Percentiles rank a stretch among this genome's conserved stretches.
These are phyloP conservation scores for Boletellus ananas DNA, from an alignment of 768 basidiomycete genomes.

Conservation along the genomic window DNA sequence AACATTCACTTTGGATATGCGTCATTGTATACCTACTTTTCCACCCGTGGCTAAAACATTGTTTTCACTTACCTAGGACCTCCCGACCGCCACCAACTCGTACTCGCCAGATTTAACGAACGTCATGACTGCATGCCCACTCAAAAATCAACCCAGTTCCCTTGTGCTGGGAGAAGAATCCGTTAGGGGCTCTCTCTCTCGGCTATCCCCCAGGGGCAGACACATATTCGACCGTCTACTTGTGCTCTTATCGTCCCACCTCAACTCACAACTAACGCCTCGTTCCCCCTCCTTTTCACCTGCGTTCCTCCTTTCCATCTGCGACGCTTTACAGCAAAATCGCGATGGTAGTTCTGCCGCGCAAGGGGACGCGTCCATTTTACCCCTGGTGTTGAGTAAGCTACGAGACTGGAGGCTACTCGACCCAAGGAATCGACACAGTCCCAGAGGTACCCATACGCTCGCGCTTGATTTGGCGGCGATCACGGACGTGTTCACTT, in stretches of 20 bases:
- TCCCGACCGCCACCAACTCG: constrained; percentile 5
- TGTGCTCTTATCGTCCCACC: constrained; percentile 10
- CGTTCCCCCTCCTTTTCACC: constrained; percentile 10
- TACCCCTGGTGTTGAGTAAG: constrained; percentile 22
- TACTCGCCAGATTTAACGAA: constrained; percentile 16
- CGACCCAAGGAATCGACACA: constrained; percentile 12
- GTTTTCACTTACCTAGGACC: not conserved
- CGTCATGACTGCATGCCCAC: constrained; percentile 16
- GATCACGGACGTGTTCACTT: constrained; percentile 1
- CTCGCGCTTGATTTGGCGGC: constrained; percentile 22
- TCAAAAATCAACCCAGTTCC: constrained; percentile 1
- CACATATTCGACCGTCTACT: constrained; percentile 14
- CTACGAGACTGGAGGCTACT: constrained; percentile 26
- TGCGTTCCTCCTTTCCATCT: constrained; percentile 24
- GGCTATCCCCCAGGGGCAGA: constrained; percentile 7
- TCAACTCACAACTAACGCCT: constrained; percentile 1
- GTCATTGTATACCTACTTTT: not conserved
- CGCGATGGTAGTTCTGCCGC: not conserved
- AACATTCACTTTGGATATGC: not conserved
- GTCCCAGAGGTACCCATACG: constrained; percentile 6
- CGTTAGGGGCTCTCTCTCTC: constrained; percentile 1
- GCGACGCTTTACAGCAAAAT: constrained; percentile 10
- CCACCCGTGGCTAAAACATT: constrained; percentile 2
- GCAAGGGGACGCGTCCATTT: constrained; percentile 1
- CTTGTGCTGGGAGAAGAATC: constrained; percentile 1